Conservation (phyloP, 2,329 filamentous ascomycete species). For the Celoporthe dispersa region DNA sequence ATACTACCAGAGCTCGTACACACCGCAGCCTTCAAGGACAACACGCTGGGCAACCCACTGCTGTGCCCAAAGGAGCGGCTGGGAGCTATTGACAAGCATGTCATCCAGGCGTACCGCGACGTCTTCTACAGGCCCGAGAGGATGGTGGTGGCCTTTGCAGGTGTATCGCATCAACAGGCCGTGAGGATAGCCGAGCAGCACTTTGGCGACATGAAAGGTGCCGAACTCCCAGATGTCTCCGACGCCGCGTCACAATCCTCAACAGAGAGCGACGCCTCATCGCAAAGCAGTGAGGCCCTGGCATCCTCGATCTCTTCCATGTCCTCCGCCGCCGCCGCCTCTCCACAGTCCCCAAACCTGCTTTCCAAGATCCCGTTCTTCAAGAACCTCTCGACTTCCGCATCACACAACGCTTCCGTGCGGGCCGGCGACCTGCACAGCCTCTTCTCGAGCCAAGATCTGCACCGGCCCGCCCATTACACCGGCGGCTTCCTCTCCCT, state of each 20-base stretch:
- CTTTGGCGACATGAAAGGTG: slow-evolving; percentile 85
- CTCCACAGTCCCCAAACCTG: slow-evolving; percentile 63
- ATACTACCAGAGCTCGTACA: slow-evolving; percentile 95
- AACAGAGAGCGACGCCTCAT: slow-evolving; percentile 44
- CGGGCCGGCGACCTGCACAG: slow-evolving; percentile 46
- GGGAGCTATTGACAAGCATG: slow-evolving; percentile 70
- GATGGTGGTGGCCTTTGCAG: slow-evolving; percentile 94
- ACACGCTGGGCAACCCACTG: slow-evolving; percentile 92
- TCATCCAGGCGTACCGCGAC: slow-evolving; percentile 78
- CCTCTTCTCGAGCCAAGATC: slow-evolving; percentile 55
- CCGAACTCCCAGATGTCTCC: slow-evolving; percentile 53
- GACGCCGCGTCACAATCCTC: slow-evolving; percentile 64
- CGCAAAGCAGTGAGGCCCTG: slow-evolving; percentile 39
- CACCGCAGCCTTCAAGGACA: slow-evolving; percentile 93
- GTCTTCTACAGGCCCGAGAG: slow-evolving; percentile 87
- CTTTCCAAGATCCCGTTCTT: slow-evolving; percentile 80
- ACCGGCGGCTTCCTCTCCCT: slow-evolving; percentile 92
- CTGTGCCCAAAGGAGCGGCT: slow-evolving; percentile 88
- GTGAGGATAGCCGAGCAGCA: slow-evolving; percentile 79
- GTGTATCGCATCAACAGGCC: slow-evolving; percentile 81
- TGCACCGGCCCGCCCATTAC: slow-evolving; percentile 74
- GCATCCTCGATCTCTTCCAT: slow-evolving; percentile 39
- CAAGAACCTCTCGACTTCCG: slow-evolving; percentile 83
- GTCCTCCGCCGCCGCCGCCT: slow-evolving; percentile 35
- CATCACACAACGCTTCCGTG: slow-evolving; percentile 64